Evolutionary conservation across 1,284 basidiomycete genomes (phyloP), one percentile per base, ranked within the genome.

Genomic region (Tilletia walkeri): DNA sequence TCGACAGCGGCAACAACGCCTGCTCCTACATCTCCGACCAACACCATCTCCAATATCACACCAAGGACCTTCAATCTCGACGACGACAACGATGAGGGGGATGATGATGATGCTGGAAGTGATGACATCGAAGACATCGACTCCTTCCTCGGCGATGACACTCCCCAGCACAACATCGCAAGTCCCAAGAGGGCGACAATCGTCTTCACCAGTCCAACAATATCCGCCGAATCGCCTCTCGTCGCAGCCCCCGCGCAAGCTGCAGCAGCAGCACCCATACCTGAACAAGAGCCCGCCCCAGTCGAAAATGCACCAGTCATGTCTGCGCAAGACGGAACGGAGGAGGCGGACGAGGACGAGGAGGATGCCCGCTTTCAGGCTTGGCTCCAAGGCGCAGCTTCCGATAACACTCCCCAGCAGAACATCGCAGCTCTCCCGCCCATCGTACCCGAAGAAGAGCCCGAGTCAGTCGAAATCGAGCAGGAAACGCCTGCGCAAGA

Each of bases 111-210:
- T 9, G 6, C 41, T 30, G 24, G 24, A 45, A 45, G 41, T 14
- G 56, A 61, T 18, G 56, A 34, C 36, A 36, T 61, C 20, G 56
- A 61, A 34, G 56, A 61, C 34, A 61, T 61, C 56, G 56, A 61
- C 56, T 61, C 56, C 56, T 61, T 61, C 36, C 56, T 61, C 9
- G 56, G 56, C 36, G 56, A 61, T 30, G 56, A 61, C 56, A 38
- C 20, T 10, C 56, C 56, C 56, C 56, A 61, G 50, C 50, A 61
- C 7, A 36, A 7, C 56, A 36, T 61, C 34, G 24, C 18, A 6
- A 61, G 56, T 36, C 56, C 56, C 30, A 24, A 30, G 18, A 6
- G 56, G 2, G 56, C 18, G 1, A 38, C 56, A 16, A 16, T 9
- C 7, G 14, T 30, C 7, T 38, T 30, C 30, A 20, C n/a, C 20